Conservation (phyloP, 2,329 filamentous ascomycete genomes). For the Colletotrichum magnum region DNA sequence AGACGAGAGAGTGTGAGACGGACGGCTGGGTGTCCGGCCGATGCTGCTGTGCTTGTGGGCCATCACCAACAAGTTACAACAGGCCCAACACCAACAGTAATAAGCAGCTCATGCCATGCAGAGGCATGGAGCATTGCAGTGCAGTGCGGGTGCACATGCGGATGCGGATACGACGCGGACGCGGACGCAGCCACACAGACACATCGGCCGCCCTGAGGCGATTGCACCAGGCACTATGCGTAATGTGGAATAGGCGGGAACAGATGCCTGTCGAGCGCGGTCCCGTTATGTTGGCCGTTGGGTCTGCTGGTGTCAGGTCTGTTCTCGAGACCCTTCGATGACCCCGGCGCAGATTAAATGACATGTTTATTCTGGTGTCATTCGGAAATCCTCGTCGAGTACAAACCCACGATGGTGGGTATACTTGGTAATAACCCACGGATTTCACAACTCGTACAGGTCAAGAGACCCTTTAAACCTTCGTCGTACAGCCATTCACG, state of each 20-base stretch:
- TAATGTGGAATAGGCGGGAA: slow-evolving; percentile 17
- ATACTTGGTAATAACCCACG: neutral
- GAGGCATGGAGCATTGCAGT: neutral
- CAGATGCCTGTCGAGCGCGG: slow-evolving; percentile 1
- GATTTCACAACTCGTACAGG: slow-evolving; percentile 2
- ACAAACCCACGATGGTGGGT: neutral
- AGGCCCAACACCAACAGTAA: no score
- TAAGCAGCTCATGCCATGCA: neutral
- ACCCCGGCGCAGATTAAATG: slow-evolving; percentile 5
- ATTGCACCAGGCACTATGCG: neutral
- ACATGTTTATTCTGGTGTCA: slow-evolving; percentile 1
- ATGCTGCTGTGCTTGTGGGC: no score
- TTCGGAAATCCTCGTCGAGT: slow-evolving; percentile 2
- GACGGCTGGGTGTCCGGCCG: no score
- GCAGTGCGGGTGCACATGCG: slow-evolving; percentile 14
- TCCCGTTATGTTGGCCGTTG: slow-evolving; percentile 8
- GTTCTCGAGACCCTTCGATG: slow-evolving; percentile 19
- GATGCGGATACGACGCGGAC: slow-evolving; percentile 14
- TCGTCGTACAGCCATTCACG: slow-evolving; percentile 16
- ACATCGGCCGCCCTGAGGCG: slow-evolving; percentile 14
- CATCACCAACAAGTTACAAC: no score
- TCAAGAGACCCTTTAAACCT: slow-evolving; percentile 6
- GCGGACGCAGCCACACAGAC: slow-evolving; percentile 31
- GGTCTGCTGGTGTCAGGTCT: slow-evolving; percentile 15
- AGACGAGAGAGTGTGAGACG: no score